Base-by-base conservation (phyloP, 1,284 basidiomycete genomes). In the Vanrija sp. region DNA sequence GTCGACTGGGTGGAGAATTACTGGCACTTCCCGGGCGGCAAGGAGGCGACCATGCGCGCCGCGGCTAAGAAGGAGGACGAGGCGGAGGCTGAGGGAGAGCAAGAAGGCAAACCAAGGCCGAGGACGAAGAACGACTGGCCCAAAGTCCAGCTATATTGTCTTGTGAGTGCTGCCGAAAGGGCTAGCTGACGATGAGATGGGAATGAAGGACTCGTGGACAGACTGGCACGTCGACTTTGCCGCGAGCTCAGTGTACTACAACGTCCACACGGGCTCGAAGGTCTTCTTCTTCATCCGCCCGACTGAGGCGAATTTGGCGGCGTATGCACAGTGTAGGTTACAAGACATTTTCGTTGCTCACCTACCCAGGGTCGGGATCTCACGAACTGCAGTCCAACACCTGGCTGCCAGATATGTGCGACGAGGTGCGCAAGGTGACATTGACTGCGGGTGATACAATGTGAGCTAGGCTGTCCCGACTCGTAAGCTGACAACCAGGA, bases 171-270 rank as follows among this genome's bases (percentile, higher is more conserved):
- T 39, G 46, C 34, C 38, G 3, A 18, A 10, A 19, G 16, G 44
- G 21, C n/a, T 10, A 7, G 40, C 43, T 54, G 18, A 50, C 28
- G 18, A 46, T n/a, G 38, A 15, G 80, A 80, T 21, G 42, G 42
- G 42, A 9, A 43, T 72, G 64, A 71, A 68, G 54, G 75, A 74
- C 10, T 69, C 72, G 34, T 96, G 93, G 90, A 97, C 95, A 58
- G 92, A 96, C 69, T 96, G 92, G 94, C 93, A 97, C 70, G 81
- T 96, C 58, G 94, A 97, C 76, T 96, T 97, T 73, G 93, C 93
- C 16, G 93, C 91, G 1, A 92, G 89, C 8, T 94, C 91, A 1
- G 92, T 96, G 10, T 96, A 94, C 75, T 96, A 96, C 69, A 90
- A 93, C 64, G 86, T 96, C 57, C 80, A 93, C 52, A 82, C 81